A percentile compares a stretch with the other conserved stretches of the same genome.
These are phyloP conservation scores for Nicotiana attenuata DNA, from an alignment of 257 asterid genomes.

Conservation along the genomic window DNA sequence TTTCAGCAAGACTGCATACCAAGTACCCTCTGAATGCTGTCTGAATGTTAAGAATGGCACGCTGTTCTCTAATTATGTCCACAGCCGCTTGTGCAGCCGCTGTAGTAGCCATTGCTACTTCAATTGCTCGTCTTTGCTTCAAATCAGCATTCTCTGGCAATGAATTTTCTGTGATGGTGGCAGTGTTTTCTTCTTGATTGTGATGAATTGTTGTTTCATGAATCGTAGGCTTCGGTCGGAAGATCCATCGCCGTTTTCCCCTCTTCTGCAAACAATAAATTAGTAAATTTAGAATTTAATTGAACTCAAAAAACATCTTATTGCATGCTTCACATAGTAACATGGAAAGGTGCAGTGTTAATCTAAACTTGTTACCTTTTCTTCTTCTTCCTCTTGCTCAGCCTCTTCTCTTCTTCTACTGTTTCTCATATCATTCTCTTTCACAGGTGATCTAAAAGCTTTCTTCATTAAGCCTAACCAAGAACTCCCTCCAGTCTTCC, in stretches of 20 bases:
- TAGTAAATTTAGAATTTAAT: too few relatives aligned
- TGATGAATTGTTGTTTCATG: conserved; percentile 61
- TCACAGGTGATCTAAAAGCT: conserved; percentile 68
- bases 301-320: not conserved
- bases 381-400: conserved; percentile 42
- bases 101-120: conserved; percentile 40
- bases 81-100: conserved; percentile 50
- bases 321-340: not conserved
- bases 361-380: not conserved
- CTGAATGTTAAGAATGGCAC: conserved; percentile 61
- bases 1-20: conserved; percentile 31
- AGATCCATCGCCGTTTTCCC: conserved; percentile 68
- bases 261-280: conserved; percentile 38
- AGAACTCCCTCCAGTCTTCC: conserved; percentile 52
- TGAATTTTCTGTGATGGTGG: conserved; percentile 12
- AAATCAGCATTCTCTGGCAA: conserved; percentile 13
- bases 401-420: conserved; percentile 30
- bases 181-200: conserved; percentile 15
- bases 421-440: conserved; percentile 29
- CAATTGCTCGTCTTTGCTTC: conserved; percentile 29
- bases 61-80: conserved; percentile 34
- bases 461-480: conserved; percentile 63
- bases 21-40: conserved; percentile 72
- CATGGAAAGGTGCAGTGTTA: not conserved
- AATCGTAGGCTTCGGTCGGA: conserved; percentile 27